Percentiles rank a stretch among this genome's conserved stretches.
Evolutionary conservation across 2,329 filamentous ascomycete genomes (phyloP).

Genomic region (Albifimbria verrucaria): DNA sequence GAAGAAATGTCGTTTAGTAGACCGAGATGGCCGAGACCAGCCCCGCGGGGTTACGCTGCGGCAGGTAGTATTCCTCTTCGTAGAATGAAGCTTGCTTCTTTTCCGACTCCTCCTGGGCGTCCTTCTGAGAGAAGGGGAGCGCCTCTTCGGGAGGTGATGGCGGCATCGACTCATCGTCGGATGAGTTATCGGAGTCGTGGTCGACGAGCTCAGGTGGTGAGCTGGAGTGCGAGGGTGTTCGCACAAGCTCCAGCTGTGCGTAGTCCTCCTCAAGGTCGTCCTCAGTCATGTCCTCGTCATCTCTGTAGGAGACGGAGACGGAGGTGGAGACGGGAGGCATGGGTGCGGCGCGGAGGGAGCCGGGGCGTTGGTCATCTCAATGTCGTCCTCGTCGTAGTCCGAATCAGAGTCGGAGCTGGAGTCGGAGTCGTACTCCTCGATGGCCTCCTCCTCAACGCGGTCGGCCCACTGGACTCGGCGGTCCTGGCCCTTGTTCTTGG

Average conservation of each 20-base stretch:
- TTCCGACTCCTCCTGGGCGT: conserved; percentile 39
- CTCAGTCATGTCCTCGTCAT: conserved; percentile 44
- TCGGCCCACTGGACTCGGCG: conserved; percentile 88
- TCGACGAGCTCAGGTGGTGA: conserved; percentile 68
- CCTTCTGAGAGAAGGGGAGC: conserved; percentile 57
- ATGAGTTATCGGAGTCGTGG: conserved; percentile 67
- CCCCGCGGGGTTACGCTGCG: conserved; percentile 46
- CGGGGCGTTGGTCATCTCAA: conserved; percentile 49
- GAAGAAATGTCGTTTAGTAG: conserved; percentile 36
- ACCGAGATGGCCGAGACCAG: conserved; percentile 55
- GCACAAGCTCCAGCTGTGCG: conserved; percentile 62
- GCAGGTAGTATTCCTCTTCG: conserved; percentile 52
- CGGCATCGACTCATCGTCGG: conserved; percentile 73
- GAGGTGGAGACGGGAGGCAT: conserved; percentile 33
- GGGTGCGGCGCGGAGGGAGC: conserved; percentile 43
- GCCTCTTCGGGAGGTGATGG: conserved; percentile 61
- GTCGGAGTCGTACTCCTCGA: conserved; percentile 65
- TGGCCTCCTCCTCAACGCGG: conserved; percentile 66
- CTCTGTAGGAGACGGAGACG: conserved; percentile 33
- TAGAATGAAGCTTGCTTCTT: conserved; percentile 44
- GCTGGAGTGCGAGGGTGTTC: conserved; percentile 62
- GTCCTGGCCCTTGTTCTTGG: conserved; percentile 47
- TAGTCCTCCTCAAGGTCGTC: conserved; percentile 63
- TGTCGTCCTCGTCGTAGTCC: conserved; percentile 55
- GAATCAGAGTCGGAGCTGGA: conserved; percentile 45